These are phyloP conservation scores for Citropsis articulata DNA, from an alignment of 345 rosid species.

Conservation along the genomic window DNA sequence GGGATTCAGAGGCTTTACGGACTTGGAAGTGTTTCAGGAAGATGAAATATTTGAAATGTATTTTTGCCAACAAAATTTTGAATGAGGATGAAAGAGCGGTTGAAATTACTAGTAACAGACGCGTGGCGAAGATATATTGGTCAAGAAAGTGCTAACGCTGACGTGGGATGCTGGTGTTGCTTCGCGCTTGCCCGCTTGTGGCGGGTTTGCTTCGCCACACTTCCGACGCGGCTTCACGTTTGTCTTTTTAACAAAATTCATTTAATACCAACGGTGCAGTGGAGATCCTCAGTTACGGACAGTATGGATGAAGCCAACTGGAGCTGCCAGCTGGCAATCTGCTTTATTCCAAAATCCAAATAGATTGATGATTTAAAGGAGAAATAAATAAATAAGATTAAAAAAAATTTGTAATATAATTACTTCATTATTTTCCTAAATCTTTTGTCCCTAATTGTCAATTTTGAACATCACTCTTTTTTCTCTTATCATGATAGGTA, in stretches of 20 bases:
- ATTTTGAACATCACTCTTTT: no score
- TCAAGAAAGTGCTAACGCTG: neutral
- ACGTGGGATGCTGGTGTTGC: neutral
- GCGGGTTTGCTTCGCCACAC: conserved; percentile 5
- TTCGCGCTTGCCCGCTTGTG: conserved; percentile 4
- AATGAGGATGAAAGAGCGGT: neutral
- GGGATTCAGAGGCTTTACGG: neutral
- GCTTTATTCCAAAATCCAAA: neutral
- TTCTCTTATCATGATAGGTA: no score
- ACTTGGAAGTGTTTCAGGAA: neutral
- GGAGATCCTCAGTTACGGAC: neutral
- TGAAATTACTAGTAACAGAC: neutral
- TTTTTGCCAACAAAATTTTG: neutral
- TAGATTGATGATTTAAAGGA: neutral
- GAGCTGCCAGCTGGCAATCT: neutral
- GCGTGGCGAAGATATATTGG: neutral
- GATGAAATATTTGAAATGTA: neutral
- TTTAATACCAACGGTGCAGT: neutral
- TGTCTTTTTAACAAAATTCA: neutral
- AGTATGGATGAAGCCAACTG: neutral
- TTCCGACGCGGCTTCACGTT: neutral
- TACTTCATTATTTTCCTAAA: no score
- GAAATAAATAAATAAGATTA: neutral
- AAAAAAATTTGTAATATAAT: no score
- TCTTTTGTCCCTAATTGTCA: no score